phyloP scores from a whole-genome alignment of 371 early-diverging fungal species.

The Mucor irregularis region DNA sequence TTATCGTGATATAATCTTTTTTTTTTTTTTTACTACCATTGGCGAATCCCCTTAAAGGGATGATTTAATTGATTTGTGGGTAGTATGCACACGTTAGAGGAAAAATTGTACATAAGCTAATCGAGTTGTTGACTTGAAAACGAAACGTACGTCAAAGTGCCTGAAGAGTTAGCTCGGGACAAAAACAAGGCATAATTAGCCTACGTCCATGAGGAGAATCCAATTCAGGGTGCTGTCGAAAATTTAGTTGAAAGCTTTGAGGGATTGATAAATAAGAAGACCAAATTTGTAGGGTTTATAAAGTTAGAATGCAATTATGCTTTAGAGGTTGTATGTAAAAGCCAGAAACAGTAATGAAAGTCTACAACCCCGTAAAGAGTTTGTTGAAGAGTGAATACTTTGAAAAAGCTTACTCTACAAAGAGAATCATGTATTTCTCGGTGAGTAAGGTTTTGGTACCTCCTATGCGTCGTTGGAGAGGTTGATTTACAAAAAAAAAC shows the following conservation, averaged over 20 bases:
- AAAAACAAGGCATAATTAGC: slow-evolving; percentile 1
- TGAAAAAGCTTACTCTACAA: slow-evolving; percentile 3
- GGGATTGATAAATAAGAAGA: slow-evolving; percentile 9
- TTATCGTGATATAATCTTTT: no score
- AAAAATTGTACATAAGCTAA: no score
- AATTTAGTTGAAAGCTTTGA: not conserved
- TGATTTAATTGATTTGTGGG: no score
- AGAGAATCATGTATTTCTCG: slow-evolving; percentile 4
- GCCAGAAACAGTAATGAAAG: slow-evolving; percentile 1
- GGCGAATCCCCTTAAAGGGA: no score
- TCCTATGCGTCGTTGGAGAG: slow-evolving; percentile 5
- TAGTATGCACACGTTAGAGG: no score
- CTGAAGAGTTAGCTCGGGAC: not conserved
- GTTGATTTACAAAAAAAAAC: slow-evolving; percentile 1
- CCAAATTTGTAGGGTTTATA: slow-evolving; percentile 8
- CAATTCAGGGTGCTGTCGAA: slow-evolving; percentile 3
- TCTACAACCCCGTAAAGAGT: not conserved
- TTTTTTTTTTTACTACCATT: no score
- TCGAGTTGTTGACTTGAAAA: no score
- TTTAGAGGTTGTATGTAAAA: not conserved
- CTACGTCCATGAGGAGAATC: slow-evolving; percentile 1
- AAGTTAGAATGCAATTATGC: slow-evolving; percentile 10
- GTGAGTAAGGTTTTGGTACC: not conserved
- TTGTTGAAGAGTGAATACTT: not conserved
- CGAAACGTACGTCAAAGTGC: not conserved